Conservation (phyloP, 257 asterid genomes). For the Ilex asprella region DNA sequence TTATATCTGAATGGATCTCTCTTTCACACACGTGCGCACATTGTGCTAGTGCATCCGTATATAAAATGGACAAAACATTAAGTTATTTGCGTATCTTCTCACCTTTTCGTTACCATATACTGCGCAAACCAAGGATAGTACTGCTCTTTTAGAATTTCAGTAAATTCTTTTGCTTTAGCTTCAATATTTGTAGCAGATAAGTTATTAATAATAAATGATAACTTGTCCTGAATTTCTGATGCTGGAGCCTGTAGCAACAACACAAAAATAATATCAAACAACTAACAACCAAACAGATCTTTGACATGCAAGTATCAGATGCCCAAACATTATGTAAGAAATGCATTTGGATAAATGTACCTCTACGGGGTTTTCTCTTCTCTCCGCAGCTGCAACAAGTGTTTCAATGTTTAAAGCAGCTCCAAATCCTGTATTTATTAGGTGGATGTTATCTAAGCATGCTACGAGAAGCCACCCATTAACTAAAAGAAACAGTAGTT, state of each 20-base stretch:
- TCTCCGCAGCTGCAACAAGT: conserved; percentile 97
- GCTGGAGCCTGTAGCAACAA: conserved; percentile 71
- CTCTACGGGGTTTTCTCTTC: conserved; percentile 91
- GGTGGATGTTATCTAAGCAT: neutral
- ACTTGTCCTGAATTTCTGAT: conserved; percentile 87
- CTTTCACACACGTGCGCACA: too few relatives aligned
- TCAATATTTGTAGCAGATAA: conserved; percentile 78
- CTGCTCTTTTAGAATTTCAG: conserved; percentile 64
- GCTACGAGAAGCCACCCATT: neutral
- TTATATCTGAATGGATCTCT: too few relatives aligned
- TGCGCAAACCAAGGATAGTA: conserved; percentile 96
- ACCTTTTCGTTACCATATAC: conserved; percentile 99
- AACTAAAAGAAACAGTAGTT: too few relatives aligned
- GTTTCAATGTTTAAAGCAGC: conserved; percentile 96
- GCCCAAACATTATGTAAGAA: too few relatives aligned
- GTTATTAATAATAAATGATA: conserved; percentile 79
- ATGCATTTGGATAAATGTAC: conserved; percentile 25
- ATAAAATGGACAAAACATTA: neutral
- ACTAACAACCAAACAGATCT: too few relatives aligned
- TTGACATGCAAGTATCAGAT: too few relatives aligned
- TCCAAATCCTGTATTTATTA: conserved; percentile 60
- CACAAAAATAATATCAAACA: conserved; percentile 7
- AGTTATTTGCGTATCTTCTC: conserved; percentile 1
- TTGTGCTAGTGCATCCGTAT: too few relatives aligned
- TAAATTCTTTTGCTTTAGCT: conserved; percentile 83